A percentile compares a stretch with the other conserved stretches of the same genome.
These are phyloP conservation scores for Penicillium sp. DNA, from an alignment of 2,329 filamentous ascomycete genomes.

Conservation along the genomic window DNA sequence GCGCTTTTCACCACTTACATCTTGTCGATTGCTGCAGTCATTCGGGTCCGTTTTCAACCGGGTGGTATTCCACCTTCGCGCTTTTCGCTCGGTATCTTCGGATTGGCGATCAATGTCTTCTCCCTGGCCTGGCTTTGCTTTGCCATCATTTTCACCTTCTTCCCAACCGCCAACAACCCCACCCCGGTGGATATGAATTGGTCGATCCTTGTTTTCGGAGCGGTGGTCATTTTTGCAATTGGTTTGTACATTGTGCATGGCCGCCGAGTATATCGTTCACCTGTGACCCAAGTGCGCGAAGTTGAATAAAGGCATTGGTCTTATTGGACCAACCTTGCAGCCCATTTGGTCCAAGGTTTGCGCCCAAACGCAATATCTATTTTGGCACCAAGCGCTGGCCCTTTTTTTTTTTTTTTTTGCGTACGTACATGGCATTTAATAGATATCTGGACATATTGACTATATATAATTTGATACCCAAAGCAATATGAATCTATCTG, in stretches of 20 bases:
- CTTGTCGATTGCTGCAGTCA: conserved; percentile 35
- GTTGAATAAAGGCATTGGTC: conserved; percentile 4
- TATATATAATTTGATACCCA: neutral
- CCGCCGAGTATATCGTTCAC: conserved; percentile 22
- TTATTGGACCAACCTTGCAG: neutral
- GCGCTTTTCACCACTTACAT: conserved; percentile 56
- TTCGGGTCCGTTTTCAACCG: conserved; percentile 23
- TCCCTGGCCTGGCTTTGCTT: conserved; percentile 29
- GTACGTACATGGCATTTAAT: conserved; percentile 12
- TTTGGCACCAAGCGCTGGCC: conserved; percentile 4
- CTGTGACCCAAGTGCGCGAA: conserved; percentile 27
- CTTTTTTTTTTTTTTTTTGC: neutral
- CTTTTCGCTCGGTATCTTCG: conserved; percentile 29
- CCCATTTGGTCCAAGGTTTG: too few species aligned
- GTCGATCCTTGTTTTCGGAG: conserved; percentile 28
- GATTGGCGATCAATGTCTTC: conserved; percentile 31
- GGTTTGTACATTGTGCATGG: conserved; percentile 24
- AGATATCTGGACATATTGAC: conserved; percentile 4
- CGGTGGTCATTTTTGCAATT: conserved; percentile 26
- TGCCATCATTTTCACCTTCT: conserved; percentile 33
- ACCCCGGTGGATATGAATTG: conserved; percentile 26
- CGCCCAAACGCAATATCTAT: neutral
- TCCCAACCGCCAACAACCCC: conserved; percentile 29
- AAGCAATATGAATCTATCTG: neutral
- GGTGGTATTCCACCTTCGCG: conserved; percentile 22